These are phyloP conservation scores for Auricularia auricula-judae DNA, from an alignment of 768 basidiomycete species.

Conservation along the genomic window DNA sequence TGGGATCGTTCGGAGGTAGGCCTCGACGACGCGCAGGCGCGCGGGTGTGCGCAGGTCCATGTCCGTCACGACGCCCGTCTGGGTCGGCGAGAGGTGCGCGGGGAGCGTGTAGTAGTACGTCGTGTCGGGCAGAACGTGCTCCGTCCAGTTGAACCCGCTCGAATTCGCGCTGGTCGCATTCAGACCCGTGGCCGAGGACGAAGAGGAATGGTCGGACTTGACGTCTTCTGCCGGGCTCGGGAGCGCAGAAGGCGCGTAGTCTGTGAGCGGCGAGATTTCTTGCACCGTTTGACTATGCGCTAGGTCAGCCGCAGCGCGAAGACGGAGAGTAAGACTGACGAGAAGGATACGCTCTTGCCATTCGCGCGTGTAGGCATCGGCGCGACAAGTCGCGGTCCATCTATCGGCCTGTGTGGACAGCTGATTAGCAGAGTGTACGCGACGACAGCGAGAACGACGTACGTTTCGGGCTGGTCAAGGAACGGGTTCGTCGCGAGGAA, in stretches of 20 bases:
- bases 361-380: background rate
- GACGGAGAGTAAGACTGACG: background rate
- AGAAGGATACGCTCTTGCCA: background rate
- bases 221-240: background rate
- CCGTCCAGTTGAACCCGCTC: conserved; percentile 36
- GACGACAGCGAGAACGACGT: background rate
- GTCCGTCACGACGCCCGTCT: conserved; percentile 45
- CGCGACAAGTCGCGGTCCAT: background rate
- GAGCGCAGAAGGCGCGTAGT: background rate
- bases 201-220: background rate
- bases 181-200: background rate
- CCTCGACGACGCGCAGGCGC: conserved; percentile 37
- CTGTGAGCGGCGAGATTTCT: background rate
- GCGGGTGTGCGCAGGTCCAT: conserved; percentile 46
- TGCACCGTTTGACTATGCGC: background rate
- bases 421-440: background rate
- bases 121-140: conserved; percentile 65
- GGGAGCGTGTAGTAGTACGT: conserved; percentile 61
- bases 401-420: background rate
- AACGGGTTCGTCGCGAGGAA: background rate
- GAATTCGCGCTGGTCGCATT: background rate
- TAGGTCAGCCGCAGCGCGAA: background rate
- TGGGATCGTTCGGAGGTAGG: conserved; percentile 25
- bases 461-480: background rate
- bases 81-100: conserved; percentile 24